Percentiles rank a stretch among this genome's conserved stretches.
Conservation (phyloP, 2,329 filamentous ascomycete species). For the Monosporascus sp. region DNA sequence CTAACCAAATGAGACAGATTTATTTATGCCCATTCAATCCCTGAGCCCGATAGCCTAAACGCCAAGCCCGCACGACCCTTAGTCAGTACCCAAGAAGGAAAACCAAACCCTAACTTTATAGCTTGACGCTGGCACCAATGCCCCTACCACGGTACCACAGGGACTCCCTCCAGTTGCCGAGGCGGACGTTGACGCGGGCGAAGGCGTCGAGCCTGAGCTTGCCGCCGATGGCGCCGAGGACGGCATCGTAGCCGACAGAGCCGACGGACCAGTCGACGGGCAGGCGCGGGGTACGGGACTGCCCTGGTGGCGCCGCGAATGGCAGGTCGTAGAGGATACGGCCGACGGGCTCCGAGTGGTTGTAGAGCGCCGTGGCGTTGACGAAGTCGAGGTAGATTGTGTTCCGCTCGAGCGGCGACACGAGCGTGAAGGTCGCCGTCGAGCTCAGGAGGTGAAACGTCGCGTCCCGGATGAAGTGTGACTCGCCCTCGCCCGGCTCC, state of each 20-base stretch:
- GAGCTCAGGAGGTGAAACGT: conserved; percentile 84
- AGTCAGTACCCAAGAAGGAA: conserved; percentile 2
- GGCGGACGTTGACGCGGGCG: conserved; percentile 67
- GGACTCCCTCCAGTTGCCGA: conserved; percentile 70
- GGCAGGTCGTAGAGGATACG: conserved; percentile 68
- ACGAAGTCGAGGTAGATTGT: conserved; percentile 73
- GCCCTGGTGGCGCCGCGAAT: conserved; percentile 72
- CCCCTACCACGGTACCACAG: conserved; percentile 67
- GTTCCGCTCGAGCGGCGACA: conserved; percentile 69
- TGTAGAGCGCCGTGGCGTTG: conserved; percentile 81
- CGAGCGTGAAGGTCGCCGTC: conserved; percentile 76
- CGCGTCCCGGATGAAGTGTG: conserved; percentile 77
- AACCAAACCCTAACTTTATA: conserved; percentile 33
- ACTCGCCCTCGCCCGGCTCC: conserved; percentile 36
- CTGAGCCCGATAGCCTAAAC: too few relatives aligned
- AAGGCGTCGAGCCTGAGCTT: conserved; percentile 70
- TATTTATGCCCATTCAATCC: too few relatives aligned
- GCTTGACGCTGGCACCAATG: conserved; percentile 60
- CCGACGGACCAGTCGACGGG: conserved; percentile 77
- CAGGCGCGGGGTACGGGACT: conserved; percentile 66
- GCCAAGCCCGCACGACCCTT: too few relatives aligned
- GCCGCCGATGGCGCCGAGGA: conserved; percentile 76
- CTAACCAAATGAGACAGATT: too few relatives aligned
- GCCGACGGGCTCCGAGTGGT: conserved; percentile 71
- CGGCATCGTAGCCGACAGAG: conserved; percentile 75